phyloP scores from a whole-genome alignment of 108 stramenopile genomes.

The Fistulifera pelliculosa region DNA sequence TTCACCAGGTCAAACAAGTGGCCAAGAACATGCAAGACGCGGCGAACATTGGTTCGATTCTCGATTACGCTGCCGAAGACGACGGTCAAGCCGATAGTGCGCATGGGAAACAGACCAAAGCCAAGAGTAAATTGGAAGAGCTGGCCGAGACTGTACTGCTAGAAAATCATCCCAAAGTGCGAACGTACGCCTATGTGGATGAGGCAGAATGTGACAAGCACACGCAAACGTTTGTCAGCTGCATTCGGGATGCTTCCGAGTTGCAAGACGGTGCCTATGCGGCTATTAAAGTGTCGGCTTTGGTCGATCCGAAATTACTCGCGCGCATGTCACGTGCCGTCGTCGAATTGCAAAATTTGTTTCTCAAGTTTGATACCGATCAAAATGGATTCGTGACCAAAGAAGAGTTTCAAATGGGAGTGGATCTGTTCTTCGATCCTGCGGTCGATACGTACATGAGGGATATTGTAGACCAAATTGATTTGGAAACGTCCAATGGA shows the following conservation, averaged over 20 bases:
- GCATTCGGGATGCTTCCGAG: conserved; percentile 76
- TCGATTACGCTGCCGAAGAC: conserved; percentile 96
- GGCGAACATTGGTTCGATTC: conserved; percentile 68
- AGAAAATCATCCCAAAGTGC: conserved; percentile 10
- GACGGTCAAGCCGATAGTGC: conserved; percentile 25
- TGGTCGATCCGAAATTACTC: conserved; percentile 85
- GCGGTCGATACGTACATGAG: conserved; percentile 19
- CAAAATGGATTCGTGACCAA: conserved; percentile 43
- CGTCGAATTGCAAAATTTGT: conserved; percentile 56
- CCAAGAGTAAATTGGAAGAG: background rate
- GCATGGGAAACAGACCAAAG: background rate
- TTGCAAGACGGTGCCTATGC: conserved; percentile 75
- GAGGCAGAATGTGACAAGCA: conserved; percentile 81
- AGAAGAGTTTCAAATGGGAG: conserved; percentile 52
- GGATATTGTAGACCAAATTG: conserved; percentile 47
- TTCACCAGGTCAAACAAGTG: conserved; percentile 46
- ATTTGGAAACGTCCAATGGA: conserved; percentile 15
- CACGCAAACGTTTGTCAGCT: conserved; percentile 51
- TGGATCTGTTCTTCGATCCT: conserved; percentile 25
- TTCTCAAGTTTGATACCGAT: conserved; percentile 51
- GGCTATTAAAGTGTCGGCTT: conserved; percentile 92
- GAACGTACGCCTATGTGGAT: conserved; percentile 57
- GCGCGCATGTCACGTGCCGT: conserved; percentile 77
- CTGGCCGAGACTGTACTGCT: conserved; percentile 1
- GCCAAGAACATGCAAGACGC: conserved; percentile 37